Conservation (phyloP, 768 basidiomycete species). For the Wakefieldia striispora region DNA sequence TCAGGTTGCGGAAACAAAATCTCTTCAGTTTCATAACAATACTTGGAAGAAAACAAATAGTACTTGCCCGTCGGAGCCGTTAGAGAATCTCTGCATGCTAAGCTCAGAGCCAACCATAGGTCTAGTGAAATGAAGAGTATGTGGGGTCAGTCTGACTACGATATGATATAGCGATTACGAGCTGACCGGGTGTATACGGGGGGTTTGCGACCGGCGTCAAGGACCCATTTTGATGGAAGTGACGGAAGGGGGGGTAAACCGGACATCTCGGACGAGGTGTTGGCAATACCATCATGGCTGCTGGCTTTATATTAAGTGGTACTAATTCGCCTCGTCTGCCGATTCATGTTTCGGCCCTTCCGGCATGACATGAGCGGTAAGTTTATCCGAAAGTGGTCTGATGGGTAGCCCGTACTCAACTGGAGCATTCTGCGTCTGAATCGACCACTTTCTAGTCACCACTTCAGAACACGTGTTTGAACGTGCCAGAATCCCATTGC, state of each 20-base stretch:
- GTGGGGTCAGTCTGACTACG: not conserved
- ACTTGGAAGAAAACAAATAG: not conserved
- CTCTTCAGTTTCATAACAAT: not conserved
- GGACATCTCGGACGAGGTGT: not conserved
- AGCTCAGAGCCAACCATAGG: conserved; percentile 18
- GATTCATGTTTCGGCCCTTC: too few species aligned
- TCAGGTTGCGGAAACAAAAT: too few species aligned
- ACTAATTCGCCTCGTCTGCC: too few species aligned
- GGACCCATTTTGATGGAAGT: not conserved
- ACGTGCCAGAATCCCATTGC: too few species aligned
- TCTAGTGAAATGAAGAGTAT: not conserved
- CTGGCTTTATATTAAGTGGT: too few species aligned
- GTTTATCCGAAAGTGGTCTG: too few species aligned
- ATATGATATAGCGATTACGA: not conserved
- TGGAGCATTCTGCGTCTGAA: too few species aligned
- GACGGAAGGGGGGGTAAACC: not conserved
- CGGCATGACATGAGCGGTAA: too few species aligned
- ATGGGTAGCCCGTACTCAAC: too few species aligned
- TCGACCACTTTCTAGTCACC: too few species aligned
- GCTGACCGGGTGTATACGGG: conserved; percentile 20
- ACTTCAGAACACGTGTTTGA: too few species aligned
- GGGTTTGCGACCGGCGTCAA: conserved; percentile 6
- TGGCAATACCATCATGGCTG: too few species aligned
- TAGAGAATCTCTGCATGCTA: conserved; percentile 10
- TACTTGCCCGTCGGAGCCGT: conserved; percentile 13